Evolutionary conservation across 1,139 yeast species (phyloP).

Genomic region (Candida sanyaensis): DNA sequence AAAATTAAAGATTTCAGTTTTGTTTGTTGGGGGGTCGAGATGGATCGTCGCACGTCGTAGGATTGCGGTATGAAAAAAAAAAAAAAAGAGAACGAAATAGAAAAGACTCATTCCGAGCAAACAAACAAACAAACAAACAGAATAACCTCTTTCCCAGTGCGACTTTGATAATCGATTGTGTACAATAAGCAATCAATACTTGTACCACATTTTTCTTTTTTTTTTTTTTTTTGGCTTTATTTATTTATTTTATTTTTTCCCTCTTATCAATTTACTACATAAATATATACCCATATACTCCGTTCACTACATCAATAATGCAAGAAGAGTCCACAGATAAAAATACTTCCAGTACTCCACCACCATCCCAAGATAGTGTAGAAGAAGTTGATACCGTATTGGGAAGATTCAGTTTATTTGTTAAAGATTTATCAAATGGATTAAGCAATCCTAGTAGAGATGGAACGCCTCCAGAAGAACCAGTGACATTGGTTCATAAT

Average conservation of each 20-base stretch:
- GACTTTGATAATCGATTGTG: no score
- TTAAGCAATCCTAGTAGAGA: background rate
- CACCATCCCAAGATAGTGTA: conserved; percentile 1
- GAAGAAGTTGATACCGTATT: conserved; percentile 3
- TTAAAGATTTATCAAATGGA: conserved; percentile 2
- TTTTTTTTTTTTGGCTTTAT: background rate
- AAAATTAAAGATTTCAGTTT: background rate
- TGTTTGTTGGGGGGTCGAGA: no score
- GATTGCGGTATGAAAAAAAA: no score
- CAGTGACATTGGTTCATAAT: background rate
- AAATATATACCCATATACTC: background rate
- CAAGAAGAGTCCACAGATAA: background rate
- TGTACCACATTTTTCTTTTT: no score
- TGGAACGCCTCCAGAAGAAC: conserved; percentile 2
- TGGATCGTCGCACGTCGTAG: no score
- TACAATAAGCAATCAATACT: no score
- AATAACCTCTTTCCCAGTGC: no score
- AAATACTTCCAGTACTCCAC: background rate
- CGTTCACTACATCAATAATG: background rate
- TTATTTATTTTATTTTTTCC: background rate
- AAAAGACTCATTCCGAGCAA: no score
- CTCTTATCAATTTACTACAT: background rate
- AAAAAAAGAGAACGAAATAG: no score
- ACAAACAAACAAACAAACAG: no score
- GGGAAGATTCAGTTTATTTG: conserved; percentile 4